A percentile compares a stretch with the other conserved stretches of the same genome.
phyloP scores from a whole-genome alignment of 441 rosid species.

The Adansonia madagascariensis region DNA sequence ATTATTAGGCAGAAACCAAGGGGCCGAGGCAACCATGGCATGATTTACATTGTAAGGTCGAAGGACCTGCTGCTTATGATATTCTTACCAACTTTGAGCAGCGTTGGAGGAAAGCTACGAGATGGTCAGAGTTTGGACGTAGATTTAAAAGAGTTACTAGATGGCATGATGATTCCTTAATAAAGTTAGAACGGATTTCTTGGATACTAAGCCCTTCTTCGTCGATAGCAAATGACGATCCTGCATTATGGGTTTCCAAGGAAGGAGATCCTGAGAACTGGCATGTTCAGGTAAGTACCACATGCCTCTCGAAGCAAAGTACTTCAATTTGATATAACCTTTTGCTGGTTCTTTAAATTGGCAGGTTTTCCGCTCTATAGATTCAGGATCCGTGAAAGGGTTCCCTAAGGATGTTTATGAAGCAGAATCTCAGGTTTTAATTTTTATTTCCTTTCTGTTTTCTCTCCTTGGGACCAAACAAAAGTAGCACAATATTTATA shows the following conservation, averaged over 20 bases:
- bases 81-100: conserved; percentile 85
- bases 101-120: conserved; percentile 87
- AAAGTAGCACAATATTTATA: not conserved
- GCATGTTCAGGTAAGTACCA: conserved; percentile 66
- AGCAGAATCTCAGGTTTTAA: conserved; percentile 60
- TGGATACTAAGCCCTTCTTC: conserved; percentile 79
- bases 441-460: not conserved
- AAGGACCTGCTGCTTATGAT: conserved; percentile 93
- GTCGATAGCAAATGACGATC: conserved; percentile 45
- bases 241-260: conserved; percentile 52
- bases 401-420: conserved; percentile 67
- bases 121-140: conserved; percentile 64
- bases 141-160: conserved; percentile 61
- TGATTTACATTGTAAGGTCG: conserved; percentile 83
- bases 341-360: conserved; percentile 21
- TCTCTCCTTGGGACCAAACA: not conserved
- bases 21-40: conserved; percentile 92
- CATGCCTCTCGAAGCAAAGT: conserved; percentile 20
- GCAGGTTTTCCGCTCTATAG: conserved; percentile 85
- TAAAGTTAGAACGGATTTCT: conserved; percentile 80
- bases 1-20: conserved; percentile 60
- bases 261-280: conserved; percentile 68
- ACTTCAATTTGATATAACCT: not conserved
- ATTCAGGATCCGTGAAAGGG: conserved; percentile 87
- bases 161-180: conserved; percentile 82